phyloP scores from a whole-genome alignment of 257 asterid species.

The Petunia secreta region DNA sequence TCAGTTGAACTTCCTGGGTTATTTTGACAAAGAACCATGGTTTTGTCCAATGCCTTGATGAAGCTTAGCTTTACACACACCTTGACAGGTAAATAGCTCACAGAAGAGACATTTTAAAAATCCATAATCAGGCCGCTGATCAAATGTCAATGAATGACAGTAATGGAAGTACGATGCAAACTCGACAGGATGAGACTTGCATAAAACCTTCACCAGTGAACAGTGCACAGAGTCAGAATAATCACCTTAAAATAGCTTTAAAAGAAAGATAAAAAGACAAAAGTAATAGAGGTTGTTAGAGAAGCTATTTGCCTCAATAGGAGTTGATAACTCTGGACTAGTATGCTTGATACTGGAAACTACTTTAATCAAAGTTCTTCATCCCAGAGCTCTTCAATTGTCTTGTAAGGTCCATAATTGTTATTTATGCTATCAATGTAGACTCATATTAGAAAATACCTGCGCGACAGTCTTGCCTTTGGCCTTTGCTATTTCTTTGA shows the following conservation, averaged over 20 bases:
- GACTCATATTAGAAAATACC: conserved; percentile 35
- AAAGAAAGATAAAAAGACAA: conserved; percentile 23
- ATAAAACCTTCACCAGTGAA: conserved; percentile 57
- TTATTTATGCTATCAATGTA: not conserved
- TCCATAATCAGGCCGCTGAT: conserved; percentile 33
- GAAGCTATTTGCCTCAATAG: conserved; percentile 66
- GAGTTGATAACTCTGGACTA: conserved; percentile 60
- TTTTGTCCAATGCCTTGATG: conserved; percentile 1
- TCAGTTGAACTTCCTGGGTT: not conserved
- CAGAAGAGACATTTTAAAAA: conserved; percentile 83
- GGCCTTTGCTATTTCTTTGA: conserved; percentile 52
- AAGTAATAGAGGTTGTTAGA: not conserved
- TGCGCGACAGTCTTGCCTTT: conserved; percentile 63
- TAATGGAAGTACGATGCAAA: conserved; percentile 90
- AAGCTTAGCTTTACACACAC: conserved; percentile 38
- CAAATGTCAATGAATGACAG: conserved; percentile 32
- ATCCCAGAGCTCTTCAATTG: conserved; percentile 66
- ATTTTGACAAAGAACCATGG: not conserved
- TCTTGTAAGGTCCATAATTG: conserved; percentile 61
- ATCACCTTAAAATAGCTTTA: conserved; percentile 4
- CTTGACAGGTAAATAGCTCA: conserved; percentile 84
- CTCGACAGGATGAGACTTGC: conserved; percentile 93
- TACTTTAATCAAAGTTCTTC: conserved; percentile 35
- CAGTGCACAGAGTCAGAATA: not conserved
- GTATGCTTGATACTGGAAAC: not conserved